Evolutionary conservation across 2,329 filamentous ascomycete genomes (phyloP).

Genomic region (Tolypocladium guangdongense): DNA sequence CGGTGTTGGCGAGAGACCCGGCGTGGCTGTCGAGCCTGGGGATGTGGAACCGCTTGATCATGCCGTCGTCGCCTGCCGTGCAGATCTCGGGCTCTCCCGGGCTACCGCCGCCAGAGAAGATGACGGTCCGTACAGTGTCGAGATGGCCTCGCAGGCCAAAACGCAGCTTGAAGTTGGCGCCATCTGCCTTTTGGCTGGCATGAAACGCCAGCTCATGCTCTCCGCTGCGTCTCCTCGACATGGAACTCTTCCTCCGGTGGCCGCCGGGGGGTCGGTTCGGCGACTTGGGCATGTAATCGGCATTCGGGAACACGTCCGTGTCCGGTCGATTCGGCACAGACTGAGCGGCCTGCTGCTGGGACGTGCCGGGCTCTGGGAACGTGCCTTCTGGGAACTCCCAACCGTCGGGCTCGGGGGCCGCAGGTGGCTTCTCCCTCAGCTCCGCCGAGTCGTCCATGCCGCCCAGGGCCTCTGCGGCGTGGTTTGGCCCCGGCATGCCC

Average conservation of each 20-base stretch:
- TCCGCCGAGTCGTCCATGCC: constrained; percentile 30
- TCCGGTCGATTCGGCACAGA: constrained; percentile 59
- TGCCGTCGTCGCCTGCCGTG: constrained; percentile 88
- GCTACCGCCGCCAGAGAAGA: constrained; percentile 93
- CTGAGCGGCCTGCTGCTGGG: constrained; percentile 26
- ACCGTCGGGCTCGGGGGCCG: constrained; percentile 51
- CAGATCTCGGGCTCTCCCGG: constrained; percentile 95
- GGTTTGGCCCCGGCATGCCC: constrained; percentile 19
- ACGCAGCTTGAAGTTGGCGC: constrained; percentile 76
- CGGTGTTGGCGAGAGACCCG: constrained; percentile 34
- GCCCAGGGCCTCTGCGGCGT: constrained; percentile 27
- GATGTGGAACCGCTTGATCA: constrained; percentile 94
- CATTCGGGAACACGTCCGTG: constrained; percentile 76
- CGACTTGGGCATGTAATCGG: constrained; percentile 71
- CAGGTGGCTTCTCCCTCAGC: constrained; percentile 33
- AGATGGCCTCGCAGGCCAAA: constrained; percentile 89
- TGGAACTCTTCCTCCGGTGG: constrained; percentile 72
- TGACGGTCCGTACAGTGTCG: constrained; percentile 86
- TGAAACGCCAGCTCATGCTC: constrained; percentile 53
- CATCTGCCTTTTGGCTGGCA: constrained; percentile 50
- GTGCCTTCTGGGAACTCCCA: constrained; percentile 88
- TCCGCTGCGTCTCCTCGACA: constrained; percentile 57
- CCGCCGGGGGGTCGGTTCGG: constrained; percentile 58
- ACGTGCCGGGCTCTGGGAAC: constrained; percentile 43
- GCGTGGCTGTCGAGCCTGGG: constrained; percentile 59